These are phyloP conservation scores for Eudorina sp. DNA, from an alignment of 139 green algal species.

Conservation along the genomic window DNA sequence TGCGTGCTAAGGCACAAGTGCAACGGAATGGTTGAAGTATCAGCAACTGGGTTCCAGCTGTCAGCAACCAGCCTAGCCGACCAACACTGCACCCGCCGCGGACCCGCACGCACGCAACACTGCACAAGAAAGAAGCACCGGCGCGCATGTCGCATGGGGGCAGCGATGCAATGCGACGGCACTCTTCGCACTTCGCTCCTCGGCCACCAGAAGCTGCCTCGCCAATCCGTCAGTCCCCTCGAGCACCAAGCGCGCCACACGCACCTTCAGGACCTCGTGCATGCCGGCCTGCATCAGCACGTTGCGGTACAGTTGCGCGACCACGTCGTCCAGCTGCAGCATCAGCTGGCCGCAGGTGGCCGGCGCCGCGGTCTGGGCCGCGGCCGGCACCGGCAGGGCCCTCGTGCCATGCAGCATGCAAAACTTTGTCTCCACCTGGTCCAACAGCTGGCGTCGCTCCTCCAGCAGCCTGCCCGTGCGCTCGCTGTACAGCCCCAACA, in stretches of 20 bases:
- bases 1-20: background rate
- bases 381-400: background rate
- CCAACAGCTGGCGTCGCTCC: background rate
- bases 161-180: background rate
- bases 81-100: background rate
- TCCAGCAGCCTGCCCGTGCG: background rate
- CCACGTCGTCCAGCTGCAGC: background rate
- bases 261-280: background rate
- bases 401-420: background rate
- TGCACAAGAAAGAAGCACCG: background rate
- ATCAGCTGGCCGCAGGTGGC: background rate
- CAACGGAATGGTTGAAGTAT: background rate
- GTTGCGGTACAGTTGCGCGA: background rate
- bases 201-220: background rate
- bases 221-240: no score
- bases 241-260: no score
- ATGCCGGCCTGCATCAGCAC: background rate
- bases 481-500: background rate
- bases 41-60: background rate
- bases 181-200: background rate
- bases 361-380: no score
- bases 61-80: background rate
- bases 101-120: background rate
- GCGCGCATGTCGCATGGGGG: background rate
- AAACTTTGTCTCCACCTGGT: background rate